These are phyloP conservation scores for Xerocomellus amylosporus DNA, from an alignment of 768 basidiomycete species.

Conservation along the genomic window DNA sequence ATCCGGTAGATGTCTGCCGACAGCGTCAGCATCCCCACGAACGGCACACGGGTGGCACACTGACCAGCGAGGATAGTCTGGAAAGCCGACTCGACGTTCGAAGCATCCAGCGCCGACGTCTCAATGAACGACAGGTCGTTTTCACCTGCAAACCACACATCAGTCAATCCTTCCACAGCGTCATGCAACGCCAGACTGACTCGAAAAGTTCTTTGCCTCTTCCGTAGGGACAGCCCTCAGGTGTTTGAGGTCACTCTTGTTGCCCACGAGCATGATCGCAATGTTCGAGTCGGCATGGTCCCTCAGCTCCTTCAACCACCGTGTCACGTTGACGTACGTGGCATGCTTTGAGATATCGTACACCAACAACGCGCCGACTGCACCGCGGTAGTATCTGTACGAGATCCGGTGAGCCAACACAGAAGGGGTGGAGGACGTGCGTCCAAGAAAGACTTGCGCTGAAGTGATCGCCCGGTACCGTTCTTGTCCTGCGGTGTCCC, in stretches of 20 bases:
- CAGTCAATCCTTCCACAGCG: not conserved
- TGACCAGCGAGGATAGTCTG: constrained; percentile 91
- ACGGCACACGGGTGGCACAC: constrained; percentile 20
- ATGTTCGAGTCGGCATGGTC: constrained; percentile 94
- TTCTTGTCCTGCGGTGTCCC: constrained; percentile 99
- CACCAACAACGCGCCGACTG: constrained; percentile 87
- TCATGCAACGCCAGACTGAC: constrained; percentile 44
- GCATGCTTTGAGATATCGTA: constrained; percentile 94
- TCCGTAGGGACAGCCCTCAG: constrained; percentile 95
- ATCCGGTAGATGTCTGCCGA: constrained; percentile 91
- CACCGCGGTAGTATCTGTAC: constrained; percentile 92
- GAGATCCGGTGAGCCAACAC: not conserved
- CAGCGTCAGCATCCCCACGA: not conserved
- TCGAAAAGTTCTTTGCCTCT: constrained; percentile 88
- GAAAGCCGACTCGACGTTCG: constrained; percentile 97
- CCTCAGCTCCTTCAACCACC: constrained; percentile 96
- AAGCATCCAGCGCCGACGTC: constrained; percentile 99
- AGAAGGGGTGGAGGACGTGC: not conserved
- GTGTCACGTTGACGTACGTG: constrained; percentile 89
- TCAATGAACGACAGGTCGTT: constrained; percentile 94
- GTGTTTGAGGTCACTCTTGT: too few species aligned
- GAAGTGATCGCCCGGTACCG: constrained; percentile 97
- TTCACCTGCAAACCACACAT: constrained; percentile 54
- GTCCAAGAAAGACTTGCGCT: constrained; percentile 74
- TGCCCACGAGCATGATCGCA: constrained; percentile 94